Conservation (phyloP, 768 basidiomycete genomes). For the Lactifluus hygrophoroides region DNA sequence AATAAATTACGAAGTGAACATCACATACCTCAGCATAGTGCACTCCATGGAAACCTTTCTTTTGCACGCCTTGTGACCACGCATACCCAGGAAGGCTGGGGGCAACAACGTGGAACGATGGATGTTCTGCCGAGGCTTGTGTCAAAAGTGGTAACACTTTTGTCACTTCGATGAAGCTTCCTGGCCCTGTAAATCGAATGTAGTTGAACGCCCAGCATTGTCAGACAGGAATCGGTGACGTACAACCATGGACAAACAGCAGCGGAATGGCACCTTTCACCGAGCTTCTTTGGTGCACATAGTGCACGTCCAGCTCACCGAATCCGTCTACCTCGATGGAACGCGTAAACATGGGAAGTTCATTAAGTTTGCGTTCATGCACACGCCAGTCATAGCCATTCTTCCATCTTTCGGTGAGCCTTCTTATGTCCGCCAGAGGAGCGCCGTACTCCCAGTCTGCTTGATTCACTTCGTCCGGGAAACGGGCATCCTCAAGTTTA, state of each 20-base stretch:
- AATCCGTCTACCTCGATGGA: constrained; percentile 28
- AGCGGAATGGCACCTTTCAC: constrained; percentile 23
- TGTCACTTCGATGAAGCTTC: constrained; percentile 46
- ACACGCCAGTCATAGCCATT: constrained; percentile 26
- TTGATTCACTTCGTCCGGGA: constrained; percentile 51
- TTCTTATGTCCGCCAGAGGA: constrained; percentile 23
- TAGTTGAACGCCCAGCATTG: not conserved
- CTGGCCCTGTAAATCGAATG: constrained; percentile 42
- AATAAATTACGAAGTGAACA: not conserved
- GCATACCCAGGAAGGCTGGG: constrained; percentile 52
- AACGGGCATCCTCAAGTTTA: constrained; percentile 39
- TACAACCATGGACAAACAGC: constrained; percentile 24
- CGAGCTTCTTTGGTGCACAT: constrained; percentile 26
- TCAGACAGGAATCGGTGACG: not conserved
- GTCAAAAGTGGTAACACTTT: constrained; percentile 51
- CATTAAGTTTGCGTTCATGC: constrained; percentile 26
- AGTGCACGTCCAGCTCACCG: constrained; percentile 28
- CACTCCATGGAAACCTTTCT: constrained; percentile 39
- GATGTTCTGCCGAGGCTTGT: constrained; percentile 32
- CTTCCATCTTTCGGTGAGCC: constrained; percentile 25
- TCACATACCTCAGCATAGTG: constrained; percentile 47
- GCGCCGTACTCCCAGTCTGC: constrained; percentile 43
- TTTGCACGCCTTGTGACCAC: constrained; percentile 49
- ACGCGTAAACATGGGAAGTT: constrained; percentile 29
- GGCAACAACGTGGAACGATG: constrained; percentile 56